Conservation (phyloP, 176 grass and related monocot genomes). For the Oryza brachyantha region DNA sequence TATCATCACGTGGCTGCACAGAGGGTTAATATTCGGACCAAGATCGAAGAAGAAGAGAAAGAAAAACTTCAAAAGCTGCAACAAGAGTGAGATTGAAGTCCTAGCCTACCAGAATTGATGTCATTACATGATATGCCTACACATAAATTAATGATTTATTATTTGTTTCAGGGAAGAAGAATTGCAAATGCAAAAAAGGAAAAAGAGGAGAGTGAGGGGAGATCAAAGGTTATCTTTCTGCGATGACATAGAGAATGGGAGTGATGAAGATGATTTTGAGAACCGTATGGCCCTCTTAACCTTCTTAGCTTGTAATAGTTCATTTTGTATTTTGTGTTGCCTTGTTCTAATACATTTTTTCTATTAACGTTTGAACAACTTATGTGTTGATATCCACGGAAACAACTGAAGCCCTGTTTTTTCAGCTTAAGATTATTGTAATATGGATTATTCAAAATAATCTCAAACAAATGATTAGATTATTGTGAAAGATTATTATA, state of each 20-base stretch:
- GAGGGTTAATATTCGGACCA: constrained; percentile 93
- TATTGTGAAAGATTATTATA: too few relatives aligned
- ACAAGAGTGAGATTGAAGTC: constrained; percentile 57
- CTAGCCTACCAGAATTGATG: neutral
- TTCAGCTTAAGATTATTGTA: too few relatives aligned
- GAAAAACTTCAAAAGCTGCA: constrained; percentile 97
- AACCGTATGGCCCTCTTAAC: constrained; percentile 45
- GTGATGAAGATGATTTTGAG: constrained; percentile 84
- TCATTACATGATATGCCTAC: neutral
- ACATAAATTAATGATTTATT: constrained; percentile 12
- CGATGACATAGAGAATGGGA: constrained; percentile 83
- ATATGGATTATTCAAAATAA: too few relatives aligned
- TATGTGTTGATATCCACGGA: neutral
- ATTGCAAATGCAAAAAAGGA: constrained; percentile 89
- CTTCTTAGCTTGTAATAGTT: constrained; percentile 23
- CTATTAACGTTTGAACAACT: neutral
- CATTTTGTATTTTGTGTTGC: neutral
- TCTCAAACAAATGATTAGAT: too few relatives aligned
- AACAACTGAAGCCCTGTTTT: too few relatives aligned
- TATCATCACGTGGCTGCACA: constrained; percentile 17
- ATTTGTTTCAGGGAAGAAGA: constrained; percentile 78
- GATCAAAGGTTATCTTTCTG: constrained; percentile 82
- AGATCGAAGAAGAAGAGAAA: constrained; percentile 97
- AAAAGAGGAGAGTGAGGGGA: constrained; percentile 86
- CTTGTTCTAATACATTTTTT: neutral